Percentiles rank a stretch among this genome's conserved stretches.
Conservation (phyloP, 495 filamentous ascomycete genomes). For the Podospora bellae-mahoneyi region DNA sequence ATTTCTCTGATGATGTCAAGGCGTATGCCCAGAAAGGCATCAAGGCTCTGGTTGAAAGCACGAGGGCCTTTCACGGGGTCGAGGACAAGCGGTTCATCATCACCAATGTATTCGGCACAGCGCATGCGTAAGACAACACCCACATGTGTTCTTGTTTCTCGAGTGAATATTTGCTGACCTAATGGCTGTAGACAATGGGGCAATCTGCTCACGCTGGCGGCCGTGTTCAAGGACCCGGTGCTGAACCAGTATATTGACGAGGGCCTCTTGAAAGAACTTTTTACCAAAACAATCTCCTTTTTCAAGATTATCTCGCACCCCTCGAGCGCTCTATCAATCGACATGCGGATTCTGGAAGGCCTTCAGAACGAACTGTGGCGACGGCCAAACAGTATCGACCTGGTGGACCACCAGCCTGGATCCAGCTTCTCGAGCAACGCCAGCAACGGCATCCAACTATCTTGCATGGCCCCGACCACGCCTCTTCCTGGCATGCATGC, state of each 20-base stretch:
- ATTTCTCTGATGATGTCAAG: conserved; percentile 50
- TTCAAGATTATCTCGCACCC: conserved; percentile 59
- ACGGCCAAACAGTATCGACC: conserved; percentile 14
- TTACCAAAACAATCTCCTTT: conserved; percentile 66
- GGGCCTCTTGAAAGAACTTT: conserved; percentile 49
- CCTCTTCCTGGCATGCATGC: neutral
- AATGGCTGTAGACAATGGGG: conserved; percentile 78
- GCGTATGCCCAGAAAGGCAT: conserved; percentile 58
- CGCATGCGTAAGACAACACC: conserved; percentile 76
- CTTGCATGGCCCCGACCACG: conserved; percentile 13
- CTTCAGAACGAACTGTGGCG: conserved; percentile 55
- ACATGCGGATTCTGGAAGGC: conserved; percentile 64
- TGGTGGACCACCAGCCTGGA: conserved; percentile 18
- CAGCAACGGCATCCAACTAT: conserved; percentile 31
- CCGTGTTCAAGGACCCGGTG: conserved; percentile 61
- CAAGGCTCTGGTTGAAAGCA: conserved; percentile 75
- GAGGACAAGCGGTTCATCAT: conserved; percentile 66
- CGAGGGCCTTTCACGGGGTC: conserved; percentile 76
- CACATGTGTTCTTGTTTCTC: conserved; percentile 22
- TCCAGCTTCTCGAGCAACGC: conserved; percentile 48
- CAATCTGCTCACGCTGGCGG: conserved; percentile 84
- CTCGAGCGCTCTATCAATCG: conserved; percentile 62
- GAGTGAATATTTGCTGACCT: conserved; percentile 11
- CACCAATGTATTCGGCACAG: conserved; percentile 92
- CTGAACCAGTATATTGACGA: conserved; percentile 52